Evolutionary conservation across 805 yeast species (phyloP).

Genomic region (Ogataea zsoltii): DNA sequence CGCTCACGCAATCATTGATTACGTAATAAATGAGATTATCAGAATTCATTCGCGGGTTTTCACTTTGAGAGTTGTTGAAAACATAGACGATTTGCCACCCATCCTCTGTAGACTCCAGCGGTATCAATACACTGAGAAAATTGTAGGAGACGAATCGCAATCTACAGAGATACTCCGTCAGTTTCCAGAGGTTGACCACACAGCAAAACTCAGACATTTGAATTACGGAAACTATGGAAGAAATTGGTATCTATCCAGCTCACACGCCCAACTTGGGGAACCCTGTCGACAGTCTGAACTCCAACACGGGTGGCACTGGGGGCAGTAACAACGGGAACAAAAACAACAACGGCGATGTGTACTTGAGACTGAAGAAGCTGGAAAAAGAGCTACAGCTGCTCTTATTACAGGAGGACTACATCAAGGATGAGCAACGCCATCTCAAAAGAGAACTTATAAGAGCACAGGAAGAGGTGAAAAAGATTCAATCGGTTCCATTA

Average conservation of each 20-base stretch:
- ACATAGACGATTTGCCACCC: constrained; percentile 8
- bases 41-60: too few relatives aligned
- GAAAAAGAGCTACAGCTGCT: constrained; percentile 88
- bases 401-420: constrained; percentile 89
- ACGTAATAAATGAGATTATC: too few relatives aligned
- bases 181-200: neutral
- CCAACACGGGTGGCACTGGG: constrained; percentile 28
- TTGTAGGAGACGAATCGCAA: constrained; percentile 4
- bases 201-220: too few relatives aligned
- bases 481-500: constrained; percentile 95
- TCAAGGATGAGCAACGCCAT: constrained; percentile 97
- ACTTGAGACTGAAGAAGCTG: constrained; percentile 79
- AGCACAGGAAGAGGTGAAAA: constrained; percentile 97
- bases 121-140: neutral
- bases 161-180: constrained; percentile 1
- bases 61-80: neutral
- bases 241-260: constrained; percentile 51
- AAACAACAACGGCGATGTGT: constrained; percentile 59
- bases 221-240: constrained; percentile 48
- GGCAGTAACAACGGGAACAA: constrained; percentile 19
- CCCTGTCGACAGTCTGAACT: constrained; percentile 21
- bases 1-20: too few relatives aligned
- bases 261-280: constrained; percentile 30
- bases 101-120: neutral
- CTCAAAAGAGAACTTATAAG: constrained; percentile 89